These are phyloP conservation scores for Coelastrella sp. DNA, from an alignment of 139 green algal species.

Conservation along the genomic window DNA sequence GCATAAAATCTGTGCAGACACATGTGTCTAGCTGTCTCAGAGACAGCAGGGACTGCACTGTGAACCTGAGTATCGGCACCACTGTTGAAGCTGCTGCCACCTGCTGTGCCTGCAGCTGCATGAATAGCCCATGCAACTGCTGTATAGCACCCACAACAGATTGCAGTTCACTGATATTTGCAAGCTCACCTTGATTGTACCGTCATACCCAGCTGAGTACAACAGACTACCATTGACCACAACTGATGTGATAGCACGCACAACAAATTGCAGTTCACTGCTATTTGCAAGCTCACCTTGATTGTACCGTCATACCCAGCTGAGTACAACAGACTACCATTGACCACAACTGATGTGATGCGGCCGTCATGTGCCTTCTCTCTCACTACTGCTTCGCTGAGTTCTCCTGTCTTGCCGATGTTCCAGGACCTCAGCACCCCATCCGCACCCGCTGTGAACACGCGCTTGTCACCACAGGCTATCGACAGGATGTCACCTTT, in stretches of 20 bases:
- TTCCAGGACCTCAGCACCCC: constrained; percentile 62
- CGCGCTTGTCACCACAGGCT: constrained; percentile 48
- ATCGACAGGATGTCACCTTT: constrained; percentile 83
- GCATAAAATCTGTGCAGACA: no score
- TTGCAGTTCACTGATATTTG: no score
- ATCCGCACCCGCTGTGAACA: constrained; percentile 76
- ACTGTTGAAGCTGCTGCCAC: no score
- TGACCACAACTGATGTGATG: constrained; percentile 57
- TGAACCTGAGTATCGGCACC: no score
- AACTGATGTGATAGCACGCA: constrained; percentile 55
- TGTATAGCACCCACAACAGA: no score
- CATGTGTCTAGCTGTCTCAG: no score
- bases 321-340: constrained; percentile 69
- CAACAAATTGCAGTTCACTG: no score
- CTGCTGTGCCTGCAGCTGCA: no score
- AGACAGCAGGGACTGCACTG: no score
- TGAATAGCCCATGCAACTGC: no score
- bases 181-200: constrained; percentile 68
- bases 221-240: constrained; percentile 58
- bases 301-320: constrained; percentile 72
- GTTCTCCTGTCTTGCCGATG: constrained; percentile 62
- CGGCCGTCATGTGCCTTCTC: constrained; percentile 81
- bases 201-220: constrained; percentile 74
- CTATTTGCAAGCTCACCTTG: constrained; percentile 56
- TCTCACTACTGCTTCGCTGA: constrained; percentile 50